These are phyloP conservation scores for Solanum sitiens DNA, from an alignment of 257 asterid genomes.

Conservation along the genomic window DNA sequence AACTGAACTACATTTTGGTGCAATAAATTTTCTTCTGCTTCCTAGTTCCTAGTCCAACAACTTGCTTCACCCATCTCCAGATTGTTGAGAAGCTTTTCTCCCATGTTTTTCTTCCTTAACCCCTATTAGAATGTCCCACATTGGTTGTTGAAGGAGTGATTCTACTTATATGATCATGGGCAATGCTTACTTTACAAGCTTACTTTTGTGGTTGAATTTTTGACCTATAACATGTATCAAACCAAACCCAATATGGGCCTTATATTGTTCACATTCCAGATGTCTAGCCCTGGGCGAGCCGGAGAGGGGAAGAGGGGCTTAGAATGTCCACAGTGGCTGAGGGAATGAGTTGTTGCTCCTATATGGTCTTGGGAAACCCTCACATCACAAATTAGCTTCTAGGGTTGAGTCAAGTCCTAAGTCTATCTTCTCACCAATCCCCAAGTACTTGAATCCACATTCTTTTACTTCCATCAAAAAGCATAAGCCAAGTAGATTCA, in stretches of 20 bases:
- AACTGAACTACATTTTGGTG: neutral
- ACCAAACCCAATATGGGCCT: neutral
- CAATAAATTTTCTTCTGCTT: neutral
- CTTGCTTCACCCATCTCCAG: neutral
- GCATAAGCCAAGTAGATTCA: neutral
- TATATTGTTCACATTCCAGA: neutral
- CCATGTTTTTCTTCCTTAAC: neutral
- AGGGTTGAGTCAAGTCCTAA: neutral
- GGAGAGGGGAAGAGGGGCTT: neutral
- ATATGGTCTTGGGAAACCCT: neutral
- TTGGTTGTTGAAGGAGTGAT: neutral
- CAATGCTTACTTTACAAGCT: neutral
- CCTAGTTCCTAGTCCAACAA: neutral
- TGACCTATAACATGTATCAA: neutral
- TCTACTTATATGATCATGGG: neutral
- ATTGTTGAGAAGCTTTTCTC: neutral
- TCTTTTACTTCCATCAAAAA: neutral
- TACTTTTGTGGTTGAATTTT: neutral
- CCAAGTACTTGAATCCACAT: neutral
- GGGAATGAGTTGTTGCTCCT: neutral
- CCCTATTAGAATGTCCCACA: neutral
- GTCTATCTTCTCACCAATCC: neutral
- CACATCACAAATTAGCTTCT: neutral
- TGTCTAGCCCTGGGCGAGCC: neutral
- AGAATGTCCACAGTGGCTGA: neutral